Evolutionary conservation across 805 yeast genomes (phyloP), one percentile per base, ranked within the genome.

Genomic region (Candida verbasci): DNA sequence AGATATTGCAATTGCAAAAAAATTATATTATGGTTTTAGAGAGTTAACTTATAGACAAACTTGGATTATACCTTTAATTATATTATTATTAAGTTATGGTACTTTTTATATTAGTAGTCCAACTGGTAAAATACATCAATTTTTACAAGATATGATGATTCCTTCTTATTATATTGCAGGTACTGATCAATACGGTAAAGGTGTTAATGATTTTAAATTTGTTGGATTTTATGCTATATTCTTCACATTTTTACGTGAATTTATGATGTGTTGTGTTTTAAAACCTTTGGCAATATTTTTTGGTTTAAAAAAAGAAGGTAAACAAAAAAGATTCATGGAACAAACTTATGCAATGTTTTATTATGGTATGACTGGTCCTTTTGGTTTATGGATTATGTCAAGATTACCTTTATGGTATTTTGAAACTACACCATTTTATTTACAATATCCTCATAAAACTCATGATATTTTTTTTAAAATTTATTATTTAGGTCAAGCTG

Each of bases 191-290:
- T 93, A 89, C 56, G 97, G 86, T 18, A 93, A 93, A 61, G 99
- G 99, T 39, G 65, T 55, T 31, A 78, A 80, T 50, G 99, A 93
- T 62, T 74, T 88, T 46, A 71, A 71, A 16, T 93, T 88, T 65
- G 86, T 91, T 11, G 69, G 70, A 14, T 87, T 77, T 56, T 80
- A 86, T 63, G 84, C 91, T 73, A 60, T 93, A 25, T 80, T 88
- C 49, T 89, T 93, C 74, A 84, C 96, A 0, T 93, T 91, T 55
- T 68, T 78, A 46, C 78, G 99, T 51, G 98, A 93, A 60, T 91
- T 93, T 54, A 53, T 78, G 46, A 88, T 93, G 97, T 89, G 88
- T 56, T 68, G 76, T 23, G 50, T 87, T 1, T 74, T 93, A 41
- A 71, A 70, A 48, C 97, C 97, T 6, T 43, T 86, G 24, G 91